phyloP scores from a whole-genome alignment of 2,329 filamentous ascomycete genomes.

The Scedosporium boydii region DNA sequence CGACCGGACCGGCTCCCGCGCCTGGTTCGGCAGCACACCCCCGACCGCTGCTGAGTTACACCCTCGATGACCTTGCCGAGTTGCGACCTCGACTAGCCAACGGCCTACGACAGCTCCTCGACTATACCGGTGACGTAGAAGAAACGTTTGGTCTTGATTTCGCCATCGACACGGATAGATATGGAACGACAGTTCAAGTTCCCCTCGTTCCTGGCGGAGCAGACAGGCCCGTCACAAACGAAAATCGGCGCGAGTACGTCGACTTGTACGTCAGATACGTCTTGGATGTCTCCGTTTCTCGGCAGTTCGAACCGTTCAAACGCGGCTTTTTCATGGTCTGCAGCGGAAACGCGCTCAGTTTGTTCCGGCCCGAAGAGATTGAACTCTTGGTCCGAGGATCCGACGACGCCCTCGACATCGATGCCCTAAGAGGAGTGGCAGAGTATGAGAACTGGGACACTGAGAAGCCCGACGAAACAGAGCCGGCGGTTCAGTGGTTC shows the following conservation, averaged over 20 bases:
- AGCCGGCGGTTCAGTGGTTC: slow-evolving; percentile 73
- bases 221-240: slow-evolving; percentile 67
- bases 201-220: slow-evolving; percentile 69
- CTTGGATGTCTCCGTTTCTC: slow-evolving; percentile 65
- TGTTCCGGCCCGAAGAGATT: slow-evolving; percentile 87
- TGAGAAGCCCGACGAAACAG: slow-evolving; percentile 34
- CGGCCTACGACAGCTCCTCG: slow-evolving; percentile 66
- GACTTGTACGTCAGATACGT: slow-evolving; percentile 74
- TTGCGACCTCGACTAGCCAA: slow-evolving; percentile 67
- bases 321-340: slow-evolving; percentile 90
- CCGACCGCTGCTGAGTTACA: slow-evolving; percentile 58
- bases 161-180: slow-evolving; percentile 65
- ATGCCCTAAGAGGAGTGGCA: slow-evolving; percentile 64
- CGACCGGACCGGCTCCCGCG: slow-evolving; percentile 57
- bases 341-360: slow-evolving; percentile 74
- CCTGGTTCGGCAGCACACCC: slow-evolving; percentile 46
- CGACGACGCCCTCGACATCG: slow-evolving; percentile 73
- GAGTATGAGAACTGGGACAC: slow-evolving; percentile 72
- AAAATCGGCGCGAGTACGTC: slow-evolving; percentile 78
- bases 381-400: slow-evolving; percentile 79
- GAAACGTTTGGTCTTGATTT: slow-evolving; percentile 75
- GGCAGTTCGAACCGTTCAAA: slow-evolving; percentile 90
- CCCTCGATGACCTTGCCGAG: slow-evolving; percentile 73
- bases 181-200: slow-evolving; percentile 56
- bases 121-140: slow-evolving; percentile 78